These are phyloP conservation scores for Eutrema heterophyllum DNA, from an alignment of 345 rosid species.

Conservation along the genomic window DNA sequence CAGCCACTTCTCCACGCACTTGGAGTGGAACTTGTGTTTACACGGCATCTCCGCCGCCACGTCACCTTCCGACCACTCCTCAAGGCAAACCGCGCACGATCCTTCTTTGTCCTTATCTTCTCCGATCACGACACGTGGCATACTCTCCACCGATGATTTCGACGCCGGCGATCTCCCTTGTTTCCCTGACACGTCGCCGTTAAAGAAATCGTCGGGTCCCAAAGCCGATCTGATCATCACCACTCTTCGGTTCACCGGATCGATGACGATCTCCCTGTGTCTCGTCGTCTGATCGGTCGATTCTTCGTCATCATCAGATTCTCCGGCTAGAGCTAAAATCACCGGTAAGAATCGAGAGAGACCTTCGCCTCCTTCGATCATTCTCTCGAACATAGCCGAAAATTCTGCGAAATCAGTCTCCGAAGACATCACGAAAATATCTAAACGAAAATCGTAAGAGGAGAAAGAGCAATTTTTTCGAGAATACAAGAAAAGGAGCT, in stretches of 20 bases:
- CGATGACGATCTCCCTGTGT: slow-evolving; percentile 4
- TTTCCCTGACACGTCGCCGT: slow-evolving; percentile 13
- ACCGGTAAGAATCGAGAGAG: slow-evolving; percentile 18
- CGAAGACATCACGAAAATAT: slow-evolving; percentile 13
- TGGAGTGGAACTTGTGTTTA: slow-evolving; percentile 31
- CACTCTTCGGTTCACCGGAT: slow-evolving; percentile 10
- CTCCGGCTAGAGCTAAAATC: slow-evolving; percentile 8
- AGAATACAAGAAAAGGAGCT: not conserved
- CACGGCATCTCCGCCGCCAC: slow-evolving; percentile 40
- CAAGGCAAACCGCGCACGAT: slow-evolving; percentile 28
- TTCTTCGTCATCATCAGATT: not conserved
- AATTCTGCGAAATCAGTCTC: slow-evolving; percentile 18
- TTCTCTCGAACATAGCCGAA: slow-evolving; percentile 9
- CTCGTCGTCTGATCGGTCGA: not conserved
- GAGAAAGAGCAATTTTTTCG: not conserved
- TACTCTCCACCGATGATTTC: slow-evolving; percentile 20
- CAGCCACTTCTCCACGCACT: slow-evolving; percentile 36
- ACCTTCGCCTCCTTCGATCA: not conserved
- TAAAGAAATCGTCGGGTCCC: not conserved
- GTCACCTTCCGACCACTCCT: slow-evolving; percentile 31
- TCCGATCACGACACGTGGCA: slow-evolving; percentile 29
- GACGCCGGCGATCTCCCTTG: slow-evolving; percentile 28
- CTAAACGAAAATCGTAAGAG: not conserved
- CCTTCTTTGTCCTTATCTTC: not conserved
- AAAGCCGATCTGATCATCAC: slow-evolving; percentile 7